A percentile compares a stretch with the other conserved stretches of the same genome.
These are phyloP conservation scores for Trichophyton rubrum DNA, from an alignment of 2,329 filamentous ascomycete genomes.

Conservation along the genomic window DNA sequence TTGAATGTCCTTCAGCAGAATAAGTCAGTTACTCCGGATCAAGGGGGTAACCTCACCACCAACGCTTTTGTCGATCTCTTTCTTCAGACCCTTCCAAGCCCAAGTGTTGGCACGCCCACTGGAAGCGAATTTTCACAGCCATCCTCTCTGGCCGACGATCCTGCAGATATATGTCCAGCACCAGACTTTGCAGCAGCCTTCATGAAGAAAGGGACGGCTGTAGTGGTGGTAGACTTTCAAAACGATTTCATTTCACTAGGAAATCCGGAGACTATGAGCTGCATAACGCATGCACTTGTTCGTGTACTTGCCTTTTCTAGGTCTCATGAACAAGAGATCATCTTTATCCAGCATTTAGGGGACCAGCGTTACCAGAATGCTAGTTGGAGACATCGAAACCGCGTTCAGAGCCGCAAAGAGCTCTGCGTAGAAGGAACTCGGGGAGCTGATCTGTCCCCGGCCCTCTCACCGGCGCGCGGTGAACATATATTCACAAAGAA, in stretches of 20 bases:
- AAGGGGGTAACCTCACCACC: conserved; percentile 3
- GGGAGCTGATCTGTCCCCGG: conserved; percentile 1
- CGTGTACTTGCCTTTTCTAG: conserved; percentile 1
- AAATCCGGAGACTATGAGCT: neutral
- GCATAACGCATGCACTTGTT: neutral
- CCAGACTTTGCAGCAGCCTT: neutral
- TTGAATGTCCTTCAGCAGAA: neutral
- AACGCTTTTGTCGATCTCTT: neutral
- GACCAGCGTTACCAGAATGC: neutral
- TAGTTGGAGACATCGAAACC: conserved; percentile 1
- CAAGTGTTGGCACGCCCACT: neutral
- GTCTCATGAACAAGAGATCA: neutral
- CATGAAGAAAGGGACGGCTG: neutral
- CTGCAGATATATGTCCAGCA: neutral
- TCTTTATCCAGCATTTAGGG: conserved; percentile 2
- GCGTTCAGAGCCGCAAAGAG: neutral
- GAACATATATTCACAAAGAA: conserved; percentile 1
- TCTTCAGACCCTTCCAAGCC: neutral
- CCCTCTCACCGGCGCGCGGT: neutral
- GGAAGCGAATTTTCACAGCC: neutral
- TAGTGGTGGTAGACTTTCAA: conserved; percentile 2
- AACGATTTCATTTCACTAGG: neutral
- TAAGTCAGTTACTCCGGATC: conserved; percentile 1
- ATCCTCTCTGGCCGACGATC: neutral
- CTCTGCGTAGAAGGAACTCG: neutral